Conservation (phyloP, 2,329 filamentous ascomycete species). For the Drechslera avenae region DNA sequence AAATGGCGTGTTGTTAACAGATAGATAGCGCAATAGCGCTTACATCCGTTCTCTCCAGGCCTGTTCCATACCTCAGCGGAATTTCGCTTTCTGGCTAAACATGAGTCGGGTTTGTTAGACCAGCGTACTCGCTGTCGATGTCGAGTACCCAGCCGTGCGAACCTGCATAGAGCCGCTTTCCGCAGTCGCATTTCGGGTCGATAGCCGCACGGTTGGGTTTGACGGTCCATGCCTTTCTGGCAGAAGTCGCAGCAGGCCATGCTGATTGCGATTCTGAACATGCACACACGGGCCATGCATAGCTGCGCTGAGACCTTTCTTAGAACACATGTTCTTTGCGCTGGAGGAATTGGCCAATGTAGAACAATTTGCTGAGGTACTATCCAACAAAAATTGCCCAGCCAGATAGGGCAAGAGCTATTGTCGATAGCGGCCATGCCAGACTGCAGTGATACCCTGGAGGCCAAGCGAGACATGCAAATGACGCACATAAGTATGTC, state of each 20-base stretch:
- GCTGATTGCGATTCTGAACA: slow-evolving; percentile 32
- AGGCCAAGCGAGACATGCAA: slow-evolving; percentile 33
- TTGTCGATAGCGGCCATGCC: slow-evolving; percentile 28
- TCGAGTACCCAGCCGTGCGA: slow-evolving; percentile 1
- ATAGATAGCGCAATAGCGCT: slow-evolving; percentile 8
- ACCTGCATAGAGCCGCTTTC: slow-evolving; percentile 22
- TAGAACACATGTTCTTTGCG: slow-evolving; percentile 39
- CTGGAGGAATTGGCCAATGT: slow-evolving; percentile 16
- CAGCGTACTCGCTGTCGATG: slow-evolving; percentile 4
- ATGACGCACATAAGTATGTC: slow-evolving; percentile 43
- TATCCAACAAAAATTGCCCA: slow-evolving; percentile 5
- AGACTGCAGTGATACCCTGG: slow-evolving; percentile 39
- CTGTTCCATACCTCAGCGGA: slow-evolving; percentile 8
- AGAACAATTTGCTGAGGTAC: slow-evolving; percentile 3
- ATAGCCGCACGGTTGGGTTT: slow-evolving; percentile 25
- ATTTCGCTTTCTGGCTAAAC: slow-evolving; percentile 12
- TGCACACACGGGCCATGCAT: slow-evolving; percentile 27
- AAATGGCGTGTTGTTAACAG: slow-evolving; percentile 12
- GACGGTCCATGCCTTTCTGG: slow-evolving; percentile 24
- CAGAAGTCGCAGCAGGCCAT: slow-evolving; percentile 30
- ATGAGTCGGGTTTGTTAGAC: neutral
- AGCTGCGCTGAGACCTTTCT: slow-evolving; percentile 26
- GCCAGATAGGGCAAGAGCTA: slow-evolving; percentile 8
- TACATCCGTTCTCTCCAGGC: neutral
- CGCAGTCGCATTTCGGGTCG: slow-evolving; percentile 32